Base-by-base conservation (phyloP, 495 filamentous ascomycete genomes). In the Neurospora sp. region DNA sequence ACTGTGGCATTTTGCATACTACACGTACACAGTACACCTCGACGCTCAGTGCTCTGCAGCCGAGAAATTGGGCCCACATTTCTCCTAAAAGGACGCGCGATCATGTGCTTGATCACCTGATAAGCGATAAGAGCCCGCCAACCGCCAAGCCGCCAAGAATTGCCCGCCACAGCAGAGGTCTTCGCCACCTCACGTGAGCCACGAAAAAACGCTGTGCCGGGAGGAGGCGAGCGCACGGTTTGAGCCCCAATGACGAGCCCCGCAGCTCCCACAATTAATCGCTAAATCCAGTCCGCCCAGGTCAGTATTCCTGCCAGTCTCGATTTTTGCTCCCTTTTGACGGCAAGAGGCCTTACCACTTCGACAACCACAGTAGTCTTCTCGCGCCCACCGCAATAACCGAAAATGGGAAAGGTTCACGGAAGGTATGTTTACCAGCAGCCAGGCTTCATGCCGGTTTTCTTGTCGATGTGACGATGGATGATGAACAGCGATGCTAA, bases 351-450 rank as follows among this genome's bases (percentile, higher is more conserved):
- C 70, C 40, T 74, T 39, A 69, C 71, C 73, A 42, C 38, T 62
- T 73, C 70, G 48, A 69, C 73, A 54, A 38, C 34, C 76, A 72
- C 74, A 74, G 74, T 74, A 78, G 75, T 77, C 76, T 73, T 59
- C 70, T 69, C 70, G 72, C 73, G 72, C 71, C 71, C 72, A 77
- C 54, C 74, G 40, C 71, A 76, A 79, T 77, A 74, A 77, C 76
- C 59, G 72, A 81, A 77, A 77, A 81, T 81, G 80, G 80, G 80
- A 76, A 81, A 81, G 77, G 80, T 81, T 79, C 80, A 81, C 79
- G 80, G 80, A 80, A 80, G 77, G 80, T 81, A 66, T 59, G 54
- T 66, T 39, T 39, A 6, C 39, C 69, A 39, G 28, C 31, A 34
- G 3, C 2, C 24, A 28, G 24, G 24, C 40, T 34, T 7, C 39